A percentile compares a stretch with the other conserved stretches of the same genome.
phyloP scores from a whole-genome alignment of 768 basidiomycete genomes.

The Auricularia sp. region DNA sequence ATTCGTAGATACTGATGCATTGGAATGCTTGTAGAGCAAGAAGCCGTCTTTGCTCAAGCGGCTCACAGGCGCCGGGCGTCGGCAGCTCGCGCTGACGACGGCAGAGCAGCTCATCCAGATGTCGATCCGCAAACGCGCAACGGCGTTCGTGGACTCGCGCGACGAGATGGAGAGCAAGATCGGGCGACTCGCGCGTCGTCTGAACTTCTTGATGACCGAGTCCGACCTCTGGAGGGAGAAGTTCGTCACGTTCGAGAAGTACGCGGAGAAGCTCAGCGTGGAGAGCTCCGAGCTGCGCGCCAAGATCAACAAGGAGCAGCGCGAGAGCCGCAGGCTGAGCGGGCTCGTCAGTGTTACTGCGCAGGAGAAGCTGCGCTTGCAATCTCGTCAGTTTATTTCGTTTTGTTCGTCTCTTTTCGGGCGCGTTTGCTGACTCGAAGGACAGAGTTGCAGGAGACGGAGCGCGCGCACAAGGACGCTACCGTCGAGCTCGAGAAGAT shows the following conservation, averaged over 20 bases:
- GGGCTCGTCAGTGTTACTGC: conserved; percentile 69
- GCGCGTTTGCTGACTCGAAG: not conserved
- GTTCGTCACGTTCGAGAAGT: conserved; percentile 88
- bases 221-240: conserved; percentile 87
- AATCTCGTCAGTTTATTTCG: conserved; percentile 49
- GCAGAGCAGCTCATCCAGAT: conserved; percentile 81
- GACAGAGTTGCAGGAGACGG: conserved; percentile 73
- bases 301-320: conserved; percentile 87
- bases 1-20: too few species aligned
- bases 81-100: conserved; percentile 59
- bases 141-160: conserved; percentile 85
- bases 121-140: conserved; percentile 89
- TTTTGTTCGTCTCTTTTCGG: not conserved
- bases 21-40: conserved; percentile 46
- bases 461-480: conserved; percentile 70
- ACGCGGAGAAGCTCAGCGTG: conserved; percentile 79
- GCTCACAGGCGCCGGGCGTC: conserved; percentile 61
- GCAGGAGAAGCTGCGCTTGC: conserved; percentile 68
- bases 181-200: conserved; percentile 69
- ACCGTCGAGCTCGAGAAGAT: conserved; percentile 73
- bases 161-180: conserved; percentile 94
- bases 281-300: conserved; percentile 78
- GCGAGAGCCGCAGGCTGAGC: conserved; percentile 77
- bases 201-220: conserved; percentile 90
- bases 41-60: conserved; percentile 83